phyloP scores from a whole-genome alignment of 495 filamentous ascomycete species.

The Penicillium pulvis region DNA sequence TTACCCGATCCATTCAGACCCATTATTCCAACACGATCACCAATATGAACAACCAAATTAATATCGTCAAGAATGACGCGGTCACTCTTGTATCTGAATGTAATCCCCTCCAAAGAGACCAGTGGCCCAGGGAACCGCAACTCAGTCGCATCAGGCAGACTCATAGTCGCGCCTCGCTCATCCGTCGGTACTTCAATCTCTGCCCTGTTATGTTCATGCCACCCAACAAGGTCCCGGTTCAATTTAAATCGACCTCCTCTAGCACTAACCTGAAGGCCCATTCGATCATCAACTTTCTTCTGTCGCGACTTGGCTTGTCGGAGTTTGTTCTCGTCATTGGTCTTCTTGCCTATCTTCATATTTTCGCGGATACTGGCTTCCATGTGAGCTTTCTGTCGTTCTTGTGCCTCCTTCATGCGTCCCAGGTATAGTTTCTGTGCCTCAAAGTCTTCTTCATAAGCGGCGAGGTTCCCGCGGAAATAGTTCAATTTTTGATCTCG shows the following conservation, averaged over 20 bases:
- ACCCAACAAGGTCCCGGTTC: slow-evolving; percentile 69
- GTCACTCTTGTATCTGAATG: slow-evolving; percentile 56
- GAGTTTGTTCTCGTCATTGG: slow-evolving; percentile 77
- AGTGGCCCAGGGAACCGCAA: slow-evolving; percentile 74
- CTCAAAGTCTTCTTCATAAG: slow-evolving; percentile 67
- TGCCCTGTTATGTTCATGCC: slow-evolving; percentile 52
- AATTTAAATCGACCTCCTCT: slow-evolving; percentile 75
- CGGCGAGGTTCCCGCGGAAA: slow-evolving; percentile 69
- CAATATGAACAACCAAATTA: slow-evolving; percentile 64
- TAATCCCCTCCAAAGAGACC: slow-evolving; percentile 65
- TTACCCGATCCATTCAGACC: slow-evolving; percentile 77
- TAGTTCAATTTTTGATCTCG: slow-evolving; percentile 62
- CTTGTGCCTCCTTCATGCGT: slow-evolving; percentile 78
- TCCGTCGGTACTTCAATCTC: slow-evolving; percentile 72
- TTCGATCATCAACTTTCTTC: slow-evolving; percentile 78
- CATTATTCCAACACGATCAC: slow-evolving; percentile 71
- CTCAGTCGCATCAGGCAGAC: slow-evolving; percentile 61
- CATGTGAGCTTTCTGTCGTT: slow-evolving; percentile 74
- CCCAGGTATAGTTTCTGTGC: slow-evolving; percentile 64
- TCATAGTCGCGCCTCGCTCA: slow-evolving; percentile 58
- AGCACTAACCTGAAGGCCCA: slow-evolving; percentile 71
- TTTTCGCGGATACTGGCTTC: slow-evolving; percentile 72
- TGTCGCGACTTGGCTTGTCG: slow-evolving; percentile 76
- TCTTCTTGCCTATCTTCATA: slow-evolving; percentile 66
- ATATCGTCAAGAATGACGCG: slow-evolving; percentile 56